Percentiles rank a stretch among this genome's conserved stretches.
Evolutionary conservation across 345 rosid genomes (phyloP).

Genomic region (Durio zibethinus): DNA sequence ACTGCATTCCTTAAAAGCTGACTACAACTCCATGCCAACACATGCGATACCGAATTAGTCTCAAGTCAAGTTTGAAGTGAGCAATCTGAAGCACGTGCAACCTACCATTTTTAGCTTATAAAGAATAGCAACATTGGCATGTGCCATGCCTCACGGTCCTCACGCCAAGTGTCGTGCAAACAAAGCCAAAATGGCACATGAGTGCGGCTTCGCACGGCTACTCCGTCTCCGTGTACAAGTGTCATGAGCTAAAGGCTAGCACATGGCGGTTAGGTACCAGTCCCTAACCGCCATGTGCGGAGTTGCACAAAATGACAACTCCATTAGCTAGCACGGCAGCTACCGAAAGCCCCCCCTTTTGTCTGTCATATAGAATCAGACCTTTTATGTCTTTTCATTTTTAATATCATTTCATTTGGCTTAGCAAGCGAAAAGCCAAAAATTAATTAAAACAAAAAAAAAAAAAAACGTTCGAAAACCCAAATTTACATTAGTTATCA

Average conservation of each 20-base stretch:
- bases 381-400: not conserved
- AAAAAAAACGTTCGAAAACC: no score
- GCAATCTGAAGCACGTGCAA: constrained; percentile 28
- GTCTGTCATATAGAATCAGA: no score
- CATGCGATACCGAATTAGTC: not conserved
- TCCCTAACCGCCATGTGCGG: constrained; percentile 37
- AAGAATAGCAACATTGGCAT: not conserved
- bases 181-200: constrained; percentile 19
- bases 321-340: constrained; percentile 9
- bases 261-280: constrained; percentile 32
- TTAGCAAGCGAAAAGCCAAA: not conserved
- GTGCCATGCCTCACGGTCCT: constrained; percentile 32
- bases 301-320: constrained; percentile 6
- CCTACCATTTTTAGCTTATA: not conserved
- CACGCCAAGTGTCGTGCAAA: constrained; percentile 30
- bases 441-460: no score
- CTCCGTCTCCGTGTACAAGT: constrained; percentile 1
- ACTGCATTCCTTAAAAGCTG: not conserved
- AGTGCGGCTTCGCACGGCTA: not conserved
- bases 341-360: not conserved
- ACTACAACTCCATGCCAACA: not conserved
- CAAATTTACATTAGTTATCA: not conserved
- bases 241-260: constrained; percentile 1
- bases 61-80: not conserved
- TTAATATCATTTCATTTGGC: not conserved